A percentile compares a stretch with the other conserved stretches of the same genome.
These are phyloP conservation scores for Arthrocladium fulminans DNA, from an alignment of 2,329 filamentous ascomycete genomes.

Conservation along the genomic window DNA sequence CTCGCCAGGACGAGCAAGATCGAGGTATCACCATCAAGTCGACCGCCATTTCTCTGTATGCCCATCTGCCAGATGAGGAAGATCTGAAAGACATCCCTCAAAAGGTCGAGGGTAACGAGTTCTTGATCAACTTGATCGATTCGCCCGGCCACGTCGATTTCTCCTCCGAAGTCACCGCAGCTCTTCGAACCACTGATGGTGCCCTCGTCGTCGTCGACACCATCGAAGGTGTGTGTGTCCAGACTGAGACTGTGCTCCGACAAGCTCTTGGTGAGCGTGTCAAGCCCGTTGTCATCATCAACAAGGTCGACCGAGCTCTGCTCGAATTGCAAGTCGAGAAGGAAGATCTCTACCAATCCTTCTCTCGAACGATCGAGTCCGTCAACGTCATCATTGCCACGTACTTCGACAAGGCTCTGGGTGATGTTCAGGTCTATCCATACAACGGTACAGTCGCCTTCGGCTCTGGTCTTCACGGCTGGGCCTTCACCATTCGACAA, in stretches of 20 bases:
- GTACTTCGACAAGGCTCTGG: conserved; percentile 92
- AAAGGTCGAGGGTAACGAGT: conserved; percentile 84
- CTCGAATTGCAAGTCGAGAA: conserved; percentile 97
- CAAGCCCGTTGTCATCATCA: conserved; percentile 99
- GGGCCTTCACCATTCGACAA: conserved; percentile 98
- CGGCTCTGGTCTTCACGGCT: conserved; percentile 98
- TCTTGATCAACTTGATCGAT: conserved; percentile 99
- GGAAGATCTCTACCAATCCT: conserved; percentile 99
- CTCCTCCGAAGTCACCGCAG: conserved; percentile 98
- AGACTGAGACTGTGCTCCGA: conserved; percentile 98
- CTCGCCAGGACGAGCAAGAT: conserved; percentile 94
- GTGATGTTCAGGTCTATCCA: conserved; percentile 98
- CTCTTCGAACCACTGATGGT: conserved; percentile 99
- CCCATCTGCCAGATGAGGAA: conserved; percentile 67
- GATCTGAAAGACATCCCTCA: conserved; percentile 92
- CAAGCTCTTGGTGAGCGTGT: conserved; percentile 99
- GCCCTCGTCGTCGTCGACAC: conserved; percentile 99
- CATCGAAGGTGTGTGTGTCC: conserved; percentile 98
- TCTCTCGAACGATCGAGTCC: conserved; percentile 98
- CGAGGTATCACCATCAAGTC: conserved; percentile 99
- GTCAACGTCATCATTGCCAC: conserved; percentile 99
- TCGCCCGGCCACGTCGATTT: conserved; percentile 99
- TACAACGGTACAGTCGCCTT: conserved; percentile 97
- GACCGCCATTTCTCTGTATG: conserved; percentile 97
- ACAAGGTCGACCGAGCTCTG: conserved; percentile 99